A percentile compares a stretch with the other conserved stretches of the same genome.
phyloP scores from a whole-genome alignment of 768 basidiomycete genomes.

The Suillus brevipes region DNA sequence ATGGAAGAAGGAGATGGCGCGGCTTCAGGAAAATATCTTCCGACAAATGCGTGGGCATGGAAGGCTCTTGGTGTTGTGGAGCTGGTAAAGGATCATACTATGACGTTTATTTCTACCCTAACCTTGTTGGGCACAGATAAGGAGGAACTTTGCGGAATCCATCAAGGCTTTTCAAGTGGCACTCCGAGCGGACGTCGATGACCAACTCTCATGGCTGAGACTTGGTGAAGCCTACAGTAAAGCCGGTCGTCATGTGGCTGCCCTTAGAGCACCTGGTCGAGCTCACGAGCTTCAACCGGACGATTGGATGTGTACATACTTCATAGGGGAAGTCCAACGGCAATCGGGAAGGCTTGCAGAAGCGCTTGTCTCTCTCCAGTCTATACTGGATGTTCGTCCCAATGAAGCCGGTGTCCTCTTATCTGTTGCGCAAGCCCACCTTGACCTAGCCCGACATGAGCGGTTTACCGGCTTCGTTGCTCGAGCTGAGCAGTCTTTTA shows the following conservation, averaged over 20 bases:
- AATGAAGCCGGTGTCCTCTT: slow-evolving; percentile 71
- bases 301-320: slow-evolving; percentile 82
- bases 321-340: slow-evolving; percentile 82
- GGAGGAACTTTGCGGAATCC: slow-evolving; percentile 67
- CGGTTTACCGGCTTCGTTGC: slow-evolving; percentile 66
- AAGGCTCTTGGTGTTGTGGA: slow-evolving; percentile 93
- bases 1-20: slow-evolving; percentile 43
- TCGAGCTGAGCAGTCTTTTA: slow-evolving; percentile 74
- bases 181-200: slow-evolving; percentile 73
- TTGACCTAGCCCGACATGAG: slow-evolving; percentile 71
- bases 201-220: slow-evolving; percentile 83
- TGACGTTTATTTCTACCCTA: slow-evolving; percentile 5
- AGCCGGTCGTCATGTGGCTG: slow-evolving; percentile 86
- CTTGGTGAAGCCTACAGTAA: slow-evolving; percentile 90
- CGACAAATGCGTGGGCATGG: slow-evolving; percentile 96
- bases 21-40: slow-evolving; percentile 53
- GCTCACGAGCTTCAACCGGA: slow-evolving; percentile 71
- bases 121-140: slow-evolving; percentile 47
- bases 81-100: slow-evolving; percentile 54
- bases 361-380: slow-evolving; percentile 67
- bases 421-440: slow-evolving; percentile 67
- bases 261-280: slow-evolving; percentile 79
- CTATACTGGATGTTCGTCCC: slow-evolving; percentile 55
- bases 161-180: slow-evolving; percentile 87
- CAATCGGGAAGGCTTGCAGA: slow-evolving; percentile 73